Evolutionary conservation across 352 stramenopile species (phyloP).

Genomic region (Phytophthora constricta): DNA sequence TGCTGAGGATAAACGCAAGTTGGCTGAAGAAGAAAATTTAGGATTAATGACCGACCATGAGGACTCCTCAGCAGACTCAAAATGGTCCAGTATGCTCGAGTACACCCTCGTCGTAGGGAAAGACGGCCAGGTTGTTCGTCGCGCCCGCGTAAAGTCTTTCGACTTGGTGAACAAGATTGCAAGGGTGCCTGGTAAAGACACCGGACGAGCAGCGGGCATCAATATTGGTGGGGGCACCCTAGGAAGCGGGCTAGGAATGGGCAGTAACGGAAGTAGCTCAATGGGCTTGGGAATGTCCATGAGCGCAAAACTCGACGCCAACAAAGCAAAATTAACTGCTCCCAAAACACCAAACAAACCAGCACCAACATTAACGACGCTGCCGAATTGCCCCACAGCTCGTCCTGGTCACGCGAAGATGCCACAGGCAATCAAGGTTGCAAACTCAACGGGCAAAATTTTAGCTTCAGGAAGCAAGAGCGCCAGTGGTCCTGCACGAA

Average conservation of each 20-base stretch:
- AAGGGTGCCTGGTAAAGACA: slow-evolving; percentile 63
- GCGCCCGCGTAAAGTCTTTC: slow-evolving; percentile 82
- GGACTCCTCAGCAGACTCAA: slow-evolving; percentile 78
- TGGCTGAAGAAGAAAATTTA: slow-evolving; percentile 66
- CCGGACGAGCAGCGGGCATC: slow-evolving; percentile 30
- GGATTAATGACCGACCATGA: slow-evolving; percentile 76
- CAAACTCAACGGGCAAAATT: slow-evolving; percentile 59
- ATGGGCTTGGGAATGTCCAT: slow-evolving; percentile 46
- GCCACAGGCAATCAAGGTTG: slow-evolving; percentile 56
- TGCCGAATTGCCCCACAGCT: slow-evolving; percentile 65
- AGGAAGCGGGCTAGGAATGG: slow-evolving; percentile 29
- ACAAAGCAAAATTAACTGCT: slow-evolving; percentile 44
- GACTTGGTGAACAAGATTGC: slow-evolving; percentile 81
- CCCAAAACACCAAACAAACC: slow-evolving; percentile 65
- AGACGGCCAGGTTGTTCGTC: slow-evolving; percentile 82
- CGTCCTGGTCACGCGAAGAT: slow-evolving; percentile 60
- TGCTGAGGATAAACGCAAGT: slow-evolving; percentile 62
- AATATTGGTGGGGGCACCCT: slow-evolving; percentile 24
- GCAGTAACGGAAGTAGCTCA: slow-evolving; percentile 30
- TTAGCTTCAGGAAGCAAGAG: slow-evolving; percentile 44
- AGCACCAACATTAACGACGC: slow-evolving; percentile 53
- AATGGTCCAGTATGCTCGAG: slow-evolving; percentile 89
- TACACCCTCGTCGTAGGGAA: slow-evolving; percentile 87
- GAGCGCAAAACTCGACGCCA: slow-evolving; percentile 44
- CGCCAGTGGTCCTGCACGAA: slow-evolving; percentile 40